Evolutionary conservation across 192 early-diverging fungal species (phyloP), one percentile per base, ranked within the genome.

Genomic region (Endogone sp.): DNA sequence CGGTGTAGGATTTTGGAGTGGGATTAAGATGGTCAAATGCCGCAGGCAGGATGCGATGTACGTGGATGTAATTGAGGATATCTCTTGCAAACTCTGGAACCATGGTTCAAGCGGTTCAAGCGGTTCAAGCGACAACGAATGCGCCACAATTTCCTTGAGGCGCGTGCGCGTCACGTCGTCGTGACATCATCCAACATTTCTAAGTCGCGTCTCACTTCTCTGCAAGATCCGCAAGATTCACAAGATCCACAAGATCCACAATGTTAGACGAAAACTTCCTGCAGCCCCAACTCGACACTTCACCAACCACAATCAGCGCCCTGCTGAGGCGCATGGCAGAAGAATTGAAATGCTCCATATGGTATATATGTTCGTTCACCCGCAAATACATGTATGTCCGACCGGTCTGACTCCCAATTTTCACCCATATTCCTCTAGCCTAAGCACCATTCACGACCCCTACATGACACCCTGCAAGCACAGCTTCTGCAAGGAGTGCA

Each of bases 401-500:
- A n/a, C n/a, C n/a, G n/a, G n/a, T n/a, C n/a, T n/a, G n/a, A n/a
- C n/a, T n/a, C n/a, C n/a, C n/a, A n/a, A n/a, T n/a, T n/a, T n/a
- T n/a, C n/a, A n/a, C n/a, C n/a, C n/a, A n/a, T n/a, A n/a, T n/a
- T n/a, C n/a, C 16, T 49, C 37, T 49, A 49, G 37, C 16, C 37
- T 49, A 49, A 49, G 37, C 37, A 49, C 37, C 37, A 11, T 49
- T 11, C 37, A 16, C 6, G 37, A 49, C 37, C 37, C 37, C 9
- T 49, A 49, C 37, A 49, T 67, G 9, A 78, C 72, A 4, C 54
- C 58, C 28, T 78, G 77, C 29, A 78, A 74, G 23, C 77, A 78
- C 31, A 67, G 54, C 26, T 78, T 71, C 13, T 78, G 77, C 29
- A 30, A 44, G 25, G 62, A 67, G 29, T 78, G 77, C 31, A 75